Conservation (phyloP, 176 grass and related monocot genomes). For the Carex littledalei region DNA sequence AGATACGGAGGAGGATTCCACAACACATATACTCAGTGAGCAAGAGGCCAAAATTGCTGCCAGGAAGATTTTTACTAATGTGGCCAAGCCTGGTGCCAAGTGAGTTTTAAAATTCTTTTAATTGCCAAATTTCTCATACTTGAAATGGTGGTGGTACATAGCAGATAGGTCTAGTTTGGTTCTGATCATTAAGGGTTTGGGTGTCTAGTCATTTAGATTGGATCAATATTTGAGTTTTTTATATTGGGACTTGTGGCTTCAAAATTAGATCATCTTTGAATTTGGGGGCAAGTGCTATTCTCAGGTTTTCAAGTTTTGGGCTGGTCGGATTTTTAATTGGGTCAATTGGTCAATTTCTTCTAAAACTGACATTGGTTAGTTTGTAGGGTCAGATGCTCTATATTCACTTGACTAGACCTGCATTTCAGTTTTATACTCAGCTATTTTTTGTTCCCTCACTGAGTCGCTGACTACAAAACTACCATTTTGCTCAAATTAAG, state of each 20-base stretch:
- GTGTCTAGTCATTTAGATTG: not conserved
- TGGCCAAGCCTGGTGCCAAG: constrained; percentile 64
- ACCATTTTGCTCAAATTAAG: not conserved
- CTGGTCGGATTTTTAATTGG: not conserved
- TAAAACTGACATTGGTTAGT: not conserved
- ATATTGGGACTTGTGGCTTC: not conserved
- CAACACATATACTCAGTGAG: constrained; percentile 74
- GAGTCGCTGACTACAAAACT: not conserved
- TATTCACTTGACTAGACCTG: not conserved
- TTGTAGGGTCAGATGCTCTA: not conserved
- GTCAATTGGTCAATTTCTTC: not conserved
- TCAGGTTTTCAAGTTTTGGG: not conserved
- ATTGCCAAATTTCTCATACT: not conserved
- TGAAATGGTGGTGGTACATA: not conserved
- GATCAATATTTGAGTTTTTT: not conserved
- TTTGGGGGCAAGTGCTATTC: not conserved
- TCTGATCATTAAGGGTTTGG: not conserved
- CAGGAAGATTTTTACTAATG: constrained; percentile 83
- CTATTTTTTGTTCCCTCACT: not conserved
- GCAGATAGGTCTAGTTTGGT: not conserved
- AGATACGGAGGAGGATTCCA: constrained; percentile 47
- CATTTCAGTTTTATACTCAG: not conserved
- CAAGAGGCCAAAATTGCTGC: constrained; percentile 84
- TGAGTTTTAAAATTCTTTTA: constrained; percentile 20
- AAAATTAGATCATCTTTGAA: not conserved